Base-by-base conservation (phyloP, 176 grass and related monocot genomes). In the Eragrostis curvula region DNA sequence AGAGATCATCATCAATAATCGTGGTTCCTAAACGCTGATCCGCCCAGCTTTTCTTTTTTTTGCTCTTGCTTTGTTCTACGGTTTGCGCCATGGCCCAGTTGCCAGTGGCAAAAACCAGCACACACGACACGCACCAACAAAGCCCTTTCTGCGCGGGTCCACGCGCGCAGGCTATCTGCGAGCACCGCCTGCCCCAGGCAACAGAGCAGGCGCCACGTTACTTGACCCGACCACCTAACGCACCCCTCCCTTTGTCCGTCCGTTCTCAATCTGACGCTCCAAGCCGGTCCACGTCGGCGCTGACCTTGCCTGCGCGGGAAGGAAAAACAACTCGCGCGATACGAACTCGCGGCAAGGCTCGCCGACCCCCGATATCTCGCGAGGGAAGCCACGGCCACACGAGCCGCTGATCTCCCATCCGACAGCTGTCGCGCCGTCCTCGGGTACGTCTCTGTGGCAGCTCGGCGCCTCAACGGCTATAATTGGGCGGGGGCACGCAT, bases 381-480 rank as follows among this genome's bases (percentile, higher is more conserved):
- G 50, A n/a, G 13, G 59, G 16, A 9, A 74, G 72, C 12, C 7
- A 42, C 32, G 27, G 25, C 28, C 13, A 12, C 7, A 0, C 5
- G 12, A 0, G 25, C 82, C 82, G 77, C 7, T 0, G 63, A 72
- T 64, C 39, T 12, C 5, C 48, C 44, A 86, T 83, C 88, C 14
- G 84, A 83, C 87, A 77, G 87, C 3, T 0, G 0, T 0, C 0
- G 10, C 2, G 5, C 0, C 78, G 16, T 65, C 65, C 65, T 56
- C 65, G 28, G 78, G 50, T 80, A 8, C 20, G 24, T 27, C 58
- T 32, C 64, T 14, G 64, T 42, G 70, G 61, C 83, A 0, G 74
- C 25, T 50, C 75, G 73, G 74, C 68, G 74, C 67, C 80, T 65
- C 84, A 87, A 90, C 88, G 88, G 84, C 88, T 90, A 90, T 90